A percentile compares a stretch with the other conserved stretches of the same genome.
phyloP scores from a whole-genome alignment of 1,284 basidiomycete genomes.

The Cystobasidiaceae sp. region DNA sequence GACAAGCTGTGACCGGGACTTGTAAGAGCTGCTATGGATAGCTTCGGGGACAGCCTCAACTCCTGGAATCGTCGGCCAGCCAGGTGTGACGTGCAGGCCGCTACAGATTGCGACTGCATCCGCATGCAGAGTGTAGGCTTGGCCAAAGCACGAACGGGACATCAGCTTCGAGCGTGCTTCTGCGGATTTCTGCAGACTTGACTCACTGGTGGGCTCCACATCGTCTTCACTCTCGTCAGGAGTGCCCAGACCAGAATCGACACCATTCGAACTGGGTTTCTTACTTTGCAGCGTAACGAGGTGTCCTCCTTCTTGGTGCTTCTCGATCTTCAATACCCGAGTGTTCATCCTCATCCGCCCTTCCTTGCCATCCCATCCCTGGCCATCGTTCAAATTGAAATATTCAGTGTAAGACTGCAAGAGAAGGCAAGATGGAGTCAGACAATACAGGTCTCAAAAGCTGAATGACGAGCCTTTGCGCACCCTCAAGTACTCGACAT shows the following conservation, averaged over 20 bases:
- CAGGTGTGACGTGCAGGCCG: conserved; percentile 51
- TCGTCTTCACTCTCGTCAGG: conserved; percentile 1
- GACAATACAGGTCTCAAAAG: background rate
- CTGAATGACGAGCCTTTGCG: background rate
- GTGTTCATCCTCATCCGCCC: conserved; percentile 50
- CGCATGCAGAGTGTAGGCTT: conserved; percentile 45
- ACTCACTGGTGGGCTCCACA: background rate
- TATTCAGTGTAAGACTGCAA: conserved; percentile 51
- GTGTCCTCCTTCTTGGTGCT: conserved; percentile 45
- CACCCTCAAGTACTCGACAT: conserved; percentile 55
- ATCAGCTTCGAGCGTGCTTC: conserved; percentile 9
- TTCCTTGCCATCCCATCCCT: conserved; percentile 30
- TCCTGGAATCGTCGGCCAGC: conserved; percentile 53
- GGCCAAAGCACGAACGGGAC: background rate
- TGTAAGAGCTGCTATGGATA: conserved; percentile 55
- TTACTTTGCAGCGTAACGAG: conserved; percentile 41
- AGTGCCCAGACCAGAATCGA: conserved; percentile 42
- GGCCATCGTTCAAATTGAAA: conserved; percentile 49
- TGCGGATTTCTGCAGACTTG: conserved; percentile 12
- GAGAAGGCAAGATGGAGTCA: background rate
- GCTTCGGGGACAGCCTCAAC: conserved; percentile 46
- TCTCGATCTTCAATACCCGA: conserved; percentile 51
- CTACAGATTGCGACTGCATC: conserved; percentile 53
- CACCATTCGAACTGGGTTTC: conserved; percentile 33
- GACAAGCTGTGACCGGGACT: conserved; percentile 52